Evolutionary conservation across 1,139 yeast species (phyloP).

Genomic region (Pichia sp.): DNA sequence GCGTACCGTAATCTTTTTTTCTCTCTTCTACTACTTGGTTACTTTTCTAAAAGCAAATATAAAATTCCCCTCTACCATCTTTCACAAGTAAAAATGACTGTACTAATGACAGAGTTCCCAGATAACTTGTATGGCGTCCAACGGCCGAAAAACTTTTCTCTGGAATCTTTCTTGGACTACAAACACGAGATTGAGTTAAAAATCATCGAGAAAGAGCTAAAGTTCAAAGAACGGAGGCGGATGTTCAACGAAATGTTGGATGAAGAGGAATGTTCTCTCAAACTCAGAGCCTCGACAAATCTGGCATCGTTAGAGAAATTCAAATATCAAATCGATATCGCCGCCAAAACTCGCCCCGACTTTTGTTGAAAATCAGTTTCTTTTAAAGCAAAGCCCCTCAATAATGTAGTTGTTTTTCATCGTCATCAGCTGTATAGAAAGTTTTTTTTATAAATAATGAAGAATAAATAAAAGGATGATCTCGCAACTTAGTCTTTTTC

Average conservation of each 20-base stretch:
- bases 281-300: background rate
- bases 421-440: background rate
- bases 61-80: background rate
- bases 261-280: conserved; percentile 2
- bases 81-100: background rate
- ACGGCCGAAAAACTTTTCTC: background rate
- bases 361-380: background rate
- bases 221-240: conserved; percentile 1
- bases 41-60: background rate
- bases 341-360: background rate
- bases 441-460: background rate
- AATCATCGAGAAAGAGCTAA: background rate
- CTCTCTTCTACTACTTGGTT: background rate
- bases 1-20: background rate
- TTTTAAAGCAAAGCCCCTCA: background rate
- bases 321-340: background rate
- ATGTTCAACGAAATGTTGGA: background rate
- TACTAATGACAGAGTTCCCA: background rate
- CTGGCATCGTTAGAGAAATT: conserved; percentile 4
- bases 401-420: background rate
- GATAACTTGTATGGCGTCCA: conserved; percentile 4
- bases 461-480: background rate
- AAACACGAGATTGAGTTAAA: conserved; percentile 1
- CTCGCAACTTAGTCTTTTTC: background rate
- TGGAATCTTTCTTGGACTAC: background rate